phyloP scores from a whole-genome alignment of 2,329 filamentous ascomycete genomes.

The Epichloe gansuensis region DNA sequence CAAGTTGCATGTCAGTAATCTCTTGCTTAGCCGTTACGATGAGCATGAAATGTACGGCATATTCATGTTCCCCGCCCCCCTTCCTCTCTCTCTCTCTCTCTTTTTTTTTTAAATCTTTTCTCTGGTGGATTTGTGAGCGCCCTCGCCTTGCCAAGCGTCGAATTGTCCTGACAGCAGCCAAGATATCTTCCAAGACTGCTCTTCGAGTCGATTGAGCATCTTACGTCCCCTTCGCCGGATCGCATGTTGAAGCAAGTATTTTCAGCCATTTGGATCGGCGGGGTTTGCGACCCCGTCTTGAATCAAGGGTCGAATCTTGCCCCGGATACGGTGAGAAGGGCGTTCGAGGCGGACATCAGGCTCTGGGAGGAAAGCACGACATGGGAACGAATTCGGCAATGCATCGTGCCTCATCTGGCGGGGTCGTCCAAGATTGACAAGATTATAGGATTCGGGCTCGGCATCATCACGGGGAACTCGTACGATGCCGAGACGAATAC shows the following conservation, averaged over 20 bases:
- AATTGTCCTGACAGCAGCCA: background rate
- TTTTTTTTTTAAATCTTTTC: background rate
- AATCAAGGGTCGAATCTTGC: background rate
- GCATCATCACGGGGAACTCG: background rate
- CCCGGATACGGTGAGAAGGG: background rate
- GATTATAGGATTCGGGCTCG: conserved; percentile 4
- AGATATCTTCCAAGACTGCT: background rate
- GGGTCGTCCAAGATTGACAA: background rate
- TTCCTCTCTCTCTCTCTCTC: background rate
- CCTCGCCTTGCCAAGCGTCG: background rate
- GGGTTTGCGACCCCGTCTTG: background rate
- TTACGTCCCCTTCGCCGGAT: background rate
- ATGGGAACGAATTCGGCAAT: background rate
- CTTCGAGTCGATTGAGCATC: background rate
- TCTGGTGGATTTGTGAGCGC: too few relatives aligned
- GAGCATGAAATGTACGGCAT: background rate
- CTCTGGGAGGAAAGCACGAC: background rate
- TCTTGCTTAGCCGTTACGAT: background rate
- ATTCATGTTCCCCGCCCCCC: too few relatives aligned
- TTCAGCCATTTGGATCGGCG: background rate
- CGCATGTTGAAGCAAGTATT: background rate
- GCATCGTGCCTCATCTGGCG: background rate
- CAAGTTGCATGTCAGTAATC: background rate
- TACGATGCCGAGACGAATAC: background rate
- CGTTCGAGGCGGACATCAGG: background rate